Evolutionary conservation across 805 yeast genomes (phyloP), one percentile per base, ranked within the genome.

Genomic region (Lipomyces orientalis): DNA sequence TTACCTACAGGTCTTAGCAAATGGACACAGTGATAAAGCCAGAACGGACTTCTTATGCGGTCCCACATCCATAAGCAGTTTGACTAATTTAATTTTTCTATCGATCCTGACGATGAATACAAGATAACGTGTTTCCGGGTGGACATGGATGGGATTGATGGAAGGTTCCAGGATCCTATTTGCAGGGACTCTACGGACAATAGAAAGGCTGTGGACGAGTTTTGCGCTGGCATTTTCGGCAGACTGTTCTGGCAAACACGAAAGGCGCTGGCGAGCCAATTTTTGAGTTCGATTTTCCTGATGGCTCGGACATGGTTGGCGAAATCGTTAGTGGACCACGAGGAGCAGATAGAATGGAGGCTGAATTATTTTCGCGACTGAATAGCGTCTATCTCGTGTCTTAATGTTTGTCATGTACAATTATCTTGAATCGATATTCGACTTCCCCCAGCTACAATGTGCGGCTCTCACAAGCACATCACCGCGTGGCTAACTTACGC

Each of bases 181-280:
- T 49, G 54, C n/a, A 49, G 54, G 54, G 54, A 49, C n/a, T 12
- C 54, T 16, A 7, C 10, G 54, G 54, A 49, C 54, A 19, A 19
- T 16, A 49, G 54, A 49, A 16, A 19, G 25, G 54, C 10, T 49
- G 54, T 49, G 54, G 54, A 49, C 25, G 54, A 49, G 54, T 49
- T 49, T 49, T 49, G 54, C 54, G 54, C 54, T 49, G 54, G 54
- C 54, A 49, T 19, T 49, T 49, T 49, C 54, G 54, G 19, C 54
- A 49, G 54, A 12, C 54, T 49, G 54, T 49, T 49, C 54, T 49
- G 54, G 54, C 54, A 19, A 49, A 49, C 25, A 49, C 10, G 54
- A 49, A 49, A 49, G 54, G 54, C 54, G 25, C 19, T 19, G 54
- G 54, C 19, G 54, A 49, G n/a, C 54, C 54, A 49, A 49, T 49